These are phyloP conservation scores for Geoglossum cookeanum DNA, from an alignment of 2,329 filamentous ascomycete species.

Conservation along the genomic window DNA sequence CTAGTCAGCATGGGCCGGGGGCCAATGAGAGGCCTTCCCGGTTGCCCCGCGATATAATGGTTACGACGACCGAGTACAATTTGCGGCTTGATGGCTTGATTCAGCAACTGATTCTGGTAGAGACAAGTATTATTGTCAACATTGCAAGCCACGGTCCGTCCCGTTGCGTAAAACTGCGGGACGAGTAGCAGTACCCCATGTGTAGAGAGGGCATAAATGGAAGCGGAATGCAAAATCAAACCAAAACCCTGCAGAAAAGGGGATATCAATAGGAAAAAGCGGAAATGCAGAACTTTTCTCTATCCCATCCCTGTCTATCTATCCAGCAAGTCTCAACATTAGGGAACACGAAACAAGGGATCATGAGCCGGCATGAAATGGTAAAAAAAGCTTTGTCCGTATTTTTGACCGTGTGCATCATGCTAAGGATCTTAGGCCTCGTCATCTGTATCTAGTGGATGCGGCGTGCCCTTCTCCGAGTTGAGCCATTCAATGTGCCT, in stretches of 20 bases:
- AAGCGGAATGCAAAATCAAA: neutral
- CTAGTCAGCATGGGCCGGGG: neutral
- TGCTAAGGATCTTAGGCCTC: constrained; percentile 29
- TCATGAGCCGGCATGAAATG: neutral
- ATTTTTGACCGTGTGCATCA: neutral
- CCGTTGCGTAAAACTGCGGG: neutral
- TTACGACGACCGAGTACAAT: neutral
- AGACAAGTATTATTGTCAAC: neutral
- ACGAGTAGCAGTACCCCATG: neutral
- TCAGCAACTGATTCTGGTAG: neutral
- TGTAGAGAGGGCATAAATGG: neutral
- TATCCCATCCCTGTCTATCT: neutral
- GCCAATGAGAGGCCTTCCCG: neutral
- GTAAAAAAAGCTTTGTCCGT: neutral
- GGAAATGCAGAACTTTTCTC: neutral
- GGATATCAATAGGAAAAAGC: neutral
- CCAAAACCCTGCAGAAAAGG: neutral
- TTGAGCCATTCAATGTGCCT: constrained; percentile 67
- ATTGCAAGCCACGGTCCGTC: neutral
- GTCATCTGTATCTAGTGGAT: constrained; percentile 59
- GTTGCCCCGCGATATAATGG: neutral
- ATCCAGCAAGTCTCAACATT: neutral
- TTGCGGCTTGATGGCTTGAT: neutral
- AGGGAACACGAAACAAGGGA: neutral
- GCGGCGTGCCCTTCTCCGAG: constrained; percentile 54